Conservation (phyloP, 371 early-diverging fungal genomes). For the Mucor saturninus region DNA sequence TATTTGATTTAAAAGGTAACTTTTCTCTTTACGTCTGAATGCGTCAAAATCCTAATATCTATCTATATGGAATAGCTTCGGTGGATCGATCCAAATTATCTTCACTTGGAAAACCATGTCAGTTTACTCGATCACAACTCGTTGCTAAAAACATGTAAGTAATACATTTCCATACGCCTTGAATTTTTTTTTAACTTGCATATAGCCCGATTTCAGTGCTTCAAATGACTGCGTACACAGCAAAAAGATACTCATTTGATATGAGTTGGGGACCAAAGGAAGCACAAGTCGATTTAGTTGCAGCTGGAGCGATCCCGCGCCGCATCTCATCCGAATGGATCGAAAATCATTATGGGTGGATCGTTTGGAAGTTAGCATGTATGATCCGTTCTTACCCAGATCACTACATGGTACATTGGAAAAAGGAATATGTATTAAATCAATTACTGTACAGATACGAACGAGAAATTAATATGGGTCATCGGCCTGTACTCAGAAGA, state of each 20-base stretch:
- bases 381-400: conserved; percentile 64
- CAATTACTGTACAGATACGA: conserved; percentile 75
- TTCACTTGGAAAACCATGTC: conserved; percentile 27
- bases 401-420: conserved; percentile 48
- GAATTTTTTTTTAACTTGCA: neutral
- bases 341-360: conserved; percentile 71
- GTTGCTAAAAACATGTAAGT: conserved; percentile 28
- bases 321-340: conserved; percentile 64
- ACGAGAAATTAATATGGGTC: conserved; percentile 69
- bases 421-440: conserved; percentile 48
- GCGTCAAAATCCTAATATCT: too few relatives aligned
- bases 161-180: too few relatives aligned
- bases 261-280: conserved; percentile 52
- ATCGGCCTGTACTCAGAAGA: conserved; percentile 69
- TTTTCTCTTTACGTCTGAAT: too few relatives aligned
- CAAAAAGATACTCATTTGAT: conserved; percentile 35
- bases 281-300: conserved; percentile 44
- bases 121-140: conserved; percentile 22
- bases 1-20: conserved; percentile 43
- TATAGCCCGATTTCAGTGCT: conserved; percentile 18
- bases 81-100: conserved; percentile 11
- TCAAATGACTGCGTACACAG: conserved; percentile 37
- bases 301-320: conserved; percentile 45
- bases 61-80: conserved; percentile 4
- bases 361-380: conserved; percentile 78